These are phyloP conservation scores for Rubia occidens DNA, from an alignment of 305 asterid species.

Conservation along the genomic window DNA sequence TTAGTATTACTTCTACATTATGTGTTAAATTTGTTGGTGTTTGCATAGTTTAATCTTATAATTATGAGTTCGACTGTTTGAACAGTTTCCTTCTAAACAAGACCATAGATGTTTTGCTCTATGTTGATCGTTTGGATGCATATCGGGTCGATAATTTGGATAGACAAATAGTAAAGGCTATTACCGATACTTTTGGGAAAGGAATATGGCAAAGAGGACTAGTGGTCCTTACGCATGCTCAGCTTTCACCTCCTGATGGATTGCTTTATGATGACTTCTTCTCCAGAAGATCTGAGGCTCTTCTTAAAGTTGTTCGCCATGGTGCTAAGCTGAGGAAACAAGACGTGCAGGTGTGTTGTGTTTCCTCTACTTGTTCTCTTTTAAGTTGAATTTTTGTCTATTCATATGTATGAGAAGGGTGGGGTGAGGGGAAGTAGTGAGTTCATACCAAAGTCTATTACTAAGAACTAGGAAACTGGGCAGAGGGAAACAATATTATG, in stretches of 20 bases:
- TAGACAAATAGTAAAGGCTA: conserved; percentile 77
- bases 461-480: neutral
- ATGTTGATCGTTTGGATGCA: conserved; percentile 92
- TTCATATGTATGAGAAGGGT: neutral
- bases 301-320: conserved; percentile 62
- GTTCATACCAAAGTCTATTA: neutral
- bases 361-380: conserved; percentile 4
- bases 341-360: conserved; percentile 41
- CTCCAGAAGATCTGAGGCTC: conserved; percentile 73
- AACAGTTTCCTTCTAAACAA: conserved; percentile 77
- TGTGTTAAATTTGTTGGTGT: neutral
- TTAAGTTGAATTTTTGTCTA: neutral
- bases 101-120: conserved; percentile 86
- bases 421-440: neutral
- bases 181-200: conserved; percentile 75
- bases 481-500: neutral
- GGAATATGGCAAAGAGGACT: conserved; percentile 73
- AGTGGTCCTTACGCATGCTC: conserved; percentile 93
- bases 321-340: conserved; percentile 61
- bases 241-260: conserved; percentile 97
- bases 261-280: conserved; percentile 75
- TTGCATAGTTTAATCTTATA: neutral
- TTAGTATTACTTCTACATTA: conserved; percentile 16
- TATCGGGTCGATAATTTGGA: conserved; percentile 95
- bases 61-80: conserved; percentile 28